A percentile compares a stretch with the other conserved stretches of the same genome.
Evolutionary conservation across 495 filamentous ascomycete genomes (phyloP).

Genomic region (Ramalina intermedia): DNA sequence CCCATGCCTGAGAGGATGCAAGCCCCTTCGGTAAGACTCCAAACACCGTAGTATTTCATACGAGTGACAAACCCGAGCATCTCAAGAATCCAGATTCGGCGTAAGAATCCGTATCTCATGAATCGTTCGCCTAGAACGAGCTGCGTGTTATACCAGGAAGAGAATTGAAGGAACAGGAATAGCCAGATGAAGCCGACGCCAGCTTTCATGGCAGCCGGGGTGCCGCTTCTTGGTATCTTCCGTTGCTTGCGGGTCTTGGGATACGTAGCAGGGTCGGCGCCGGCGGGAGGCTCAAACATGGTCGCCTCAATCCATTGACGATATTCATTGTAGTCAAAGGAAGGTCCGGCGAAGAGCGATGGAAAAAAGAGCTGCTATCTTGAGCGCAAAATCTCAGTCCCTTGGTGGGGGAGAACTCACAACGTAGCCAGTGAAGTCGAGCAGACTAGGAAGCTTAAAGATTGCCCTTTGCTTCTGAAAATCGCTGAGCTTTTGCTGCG

Average conservation of each 20-base stretch:
- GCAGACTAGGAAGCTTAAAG: constrained; percentile 48
- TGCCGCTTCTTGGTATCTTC: constrained; percentile 83
- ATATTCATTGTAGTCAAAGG: constrained; percentile 91
- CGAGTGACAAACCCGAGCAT: constrained; percentile 70
- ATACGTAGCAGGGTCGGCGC: constrained; percentile 62
- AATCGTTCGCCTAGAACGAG: constrained; percentile 47
- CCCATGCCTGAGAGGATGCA: constrained; percentile 90
- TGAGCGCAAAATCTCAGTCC: not conserved
- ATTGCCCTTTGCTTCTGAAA: constrained; percentile 75
- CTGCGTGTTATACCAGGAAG: constrained; percentile 45
- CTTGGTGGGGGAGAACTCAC: constrained; percentile 13
- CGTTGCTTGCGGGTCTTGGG: constrained; percentile 82
- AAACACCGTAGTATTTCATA: constrained; percentile 91
- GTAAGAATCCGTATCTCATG: constrained; percentile 49
- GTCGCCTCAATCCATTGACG: constrained; percentile 80
- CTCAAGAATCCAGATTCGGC: constrained; percentile 61
- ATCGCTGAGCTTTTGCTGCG: constrained; percentile 65
- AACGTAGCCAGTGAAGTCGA: constrained; percentile 81
- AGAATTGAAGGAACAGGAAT: constrained; percentile 58
- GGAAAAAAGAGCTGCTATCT: constrained; percentile 68
- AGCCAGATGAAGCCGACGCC: constrained; percentile 64
- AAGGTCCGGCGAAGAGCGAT: constrained; percentile 68
- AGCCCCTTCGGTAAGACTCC: constrained; percentile 82
- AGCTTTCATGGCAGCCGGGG: constrained; percentile 68
- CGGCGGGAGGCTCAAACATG: constrained; percentile 79